Base-by-base conservation (phyloP, 2,329 filamentous ascomycete species). In the Parastagonospora nodorum region DNA sequence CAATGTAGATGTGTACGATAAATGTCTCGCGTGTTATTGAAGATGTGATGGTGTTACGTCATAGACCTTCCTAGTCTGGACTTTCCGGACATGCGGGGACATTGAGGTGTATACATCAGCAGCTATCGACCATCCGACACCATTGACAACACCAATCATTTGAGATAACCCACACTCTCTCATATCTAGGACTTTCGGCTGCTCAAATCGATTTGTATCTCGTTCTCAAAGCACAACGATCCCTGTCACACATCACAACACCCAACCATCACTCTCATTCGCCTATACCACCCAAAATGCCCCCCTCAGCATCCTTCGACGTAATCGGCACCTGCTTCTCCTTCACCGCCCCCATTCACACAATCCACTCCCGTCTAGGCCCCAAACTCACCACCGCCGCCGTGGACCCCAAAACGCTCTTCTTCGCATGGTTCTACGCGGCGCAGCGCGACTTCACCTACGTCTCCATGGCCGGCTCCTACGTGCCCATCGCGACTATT, bases 361-460 rank as follows among this genome's bases (percentile, higher is more conserved):
- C 53, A 36, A 66, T 66, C 45, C 52, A 60, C 29, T 29, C 42
- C 1, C 58, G 52, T 2, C 55, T 65, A 8, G 54, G 57, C 32
- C 30, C 41, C 3, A 58, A 54, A 24, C 59, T 65, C 8, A 33
- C 39, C 29, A 49, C 58, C 29, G 48, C 48, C 2, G 40, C 49
- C 12, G 35, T 51, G 5, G 61, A 64, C 36, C 47, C 61, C 6
- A 66, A 63, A 14, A 59, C 63, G 0, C 57, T 66, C 15, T 66
- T 66, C 52, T 66, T 66, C 50, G 38, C 55, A 11, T 66, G 63
- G 63, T 66, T 66, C 52, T 66, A 66, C 32, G 61, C 63, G 7
- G 63, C 61, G 0, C 63, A 66, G 9, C 61, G 63, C 19, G 63
- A 66, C 52, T 66, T 66, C 31, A 66, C 63, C 15, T 66, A 66